Percentiles rank a stretch among this genome's conserved stretches.
Conservation (phyloP, 2,329 filamentous ascomycete genomes). For the Simplicillium aogashimaense region DNA sequence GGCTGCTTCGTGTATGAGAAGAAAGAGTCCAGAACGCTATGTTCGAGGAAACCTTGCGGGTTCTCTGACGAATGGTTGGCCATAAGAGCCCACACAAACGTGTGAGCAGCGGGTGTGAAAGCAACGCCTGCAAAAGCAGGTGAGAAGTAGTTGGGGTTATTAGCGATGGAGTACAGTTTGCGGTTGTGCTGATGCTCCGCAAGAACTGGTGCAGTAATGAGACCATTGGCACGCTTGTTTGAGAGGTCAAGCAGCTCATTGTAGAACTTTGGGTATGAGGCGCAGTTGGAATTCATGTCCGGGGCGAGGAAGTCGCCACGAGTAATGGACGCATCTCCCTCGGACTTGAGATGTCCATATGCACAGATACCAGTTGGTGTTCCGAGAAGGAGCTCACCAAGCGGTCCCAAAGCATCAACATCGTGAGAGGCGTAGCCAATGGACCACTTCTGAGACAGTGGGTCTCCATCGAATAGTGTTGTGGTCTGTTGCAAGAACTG, state of each 20-base stretch:
- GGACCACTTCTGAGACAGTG: slow-evolving; percentile 7
- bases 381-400: slow-evolving; percentile 2
- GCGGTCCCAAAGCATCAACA: slow-evolving; percentile 1
- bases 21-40: slow-evolving; percentile 18
- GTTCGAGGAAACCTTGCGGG: slow-evolving; percentile 12
- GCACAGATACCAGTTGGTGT: slow-evolving; percentile 5
- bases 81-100: neutral
- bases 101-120: neutral
- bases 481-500: slow-evolving; percentile 3
- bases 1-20: neutral
- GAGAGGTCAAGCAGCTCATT: slow-evolving; percentile 38
- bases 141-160: neutral
- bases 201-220: neutral
- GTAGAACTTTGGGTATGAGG: slow-evolving; percentile 18
- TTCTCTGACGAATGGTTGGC: neutral
- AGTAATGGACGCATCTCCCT: slow-evolving; percentile 40
- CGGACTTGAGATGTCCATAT: slow-evolving; percentile 43
- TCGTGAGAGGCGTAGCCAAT: slow-evolving; percentile 7
- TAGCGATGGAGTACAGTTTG: neutral
- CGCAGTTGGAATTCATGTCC: slow-evolving; percentile 25
- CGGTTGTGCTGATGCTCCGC: neutral
- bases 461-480: slow-evolving; percentile 5
- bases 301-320: slow-evolving; percentile 38
- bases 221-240: slow-evolving; percentile 26
- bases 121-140: slow-evolving; percentile 18